phyloP scores from a whole-genome alignment of 2,329 filamentous ascomycete species.

The Diaporthe sp. region DNA sequence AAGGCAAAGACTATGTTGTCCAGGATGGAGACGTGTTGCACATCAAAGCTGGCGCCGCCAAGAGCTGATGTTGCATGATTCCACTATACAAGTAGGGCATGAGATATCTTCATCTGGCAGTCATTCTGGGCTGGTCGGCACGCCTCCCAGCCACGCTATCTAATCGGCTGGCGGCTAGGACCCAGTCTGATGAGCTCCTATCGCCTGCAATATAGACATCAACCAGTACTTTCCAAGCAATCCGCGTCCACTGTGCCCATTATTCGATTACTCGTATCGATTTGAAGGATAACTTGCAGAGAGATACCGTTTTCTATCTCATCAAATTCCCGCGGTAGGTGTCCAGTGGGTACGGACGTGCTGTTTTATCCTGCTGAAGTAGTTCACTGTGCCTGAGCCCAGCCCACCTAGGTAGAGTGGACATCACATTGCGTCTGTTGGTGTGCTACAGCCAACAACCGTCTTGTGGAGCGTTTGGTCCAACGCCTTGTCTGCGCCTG shows the following conservation, averaged over 20 bases:
- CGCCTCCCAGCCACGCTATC: constrained; percentile 1
- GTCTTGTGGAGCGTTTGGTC: too few species aligned
- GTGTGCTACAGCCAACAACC: too few species aligned
- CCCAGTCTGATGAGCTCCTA: constrained; percentile 12
- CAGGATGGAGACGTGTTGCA: constrained; percentile 87
- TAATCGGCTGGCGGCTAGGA: background rate
- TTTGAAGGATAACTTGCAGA: too few species aligned
- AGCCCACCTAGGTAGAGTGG: too few species aligned
- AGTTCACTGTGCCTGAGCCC: background rate
- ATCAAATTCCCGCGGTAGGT: background rate
- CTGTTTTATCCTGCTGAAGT: background rate
- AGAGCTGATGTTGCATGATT: constrained; percentile 63
- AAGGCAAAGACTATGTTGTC: constrained; percentile 84
- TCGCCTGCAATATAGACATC: constrained; percentile 10
- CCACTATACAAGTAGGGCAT: background rate
- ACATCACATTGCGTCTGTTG: too few species aligned
- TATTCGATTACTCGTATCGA: background rate
- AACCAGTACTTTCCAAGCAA: background rate
- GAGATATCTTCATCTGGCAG: constrained; percentile 2
- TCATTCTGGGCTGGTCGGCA: background rate
- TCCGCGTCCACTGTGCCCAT: too few species aligned
- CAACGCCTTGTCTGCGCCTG: too few species aligned
- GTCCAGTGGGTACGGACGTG: background rate
- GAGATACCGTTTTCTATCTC: background rate
- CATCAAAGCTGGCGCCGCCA: constrained; percentile 91